These are phyloP conservation scores for Aspergillus sp. DNA, from an alignment of 2,329 filamentous ascomycete species.

Conservation along the genomic window DNA sequence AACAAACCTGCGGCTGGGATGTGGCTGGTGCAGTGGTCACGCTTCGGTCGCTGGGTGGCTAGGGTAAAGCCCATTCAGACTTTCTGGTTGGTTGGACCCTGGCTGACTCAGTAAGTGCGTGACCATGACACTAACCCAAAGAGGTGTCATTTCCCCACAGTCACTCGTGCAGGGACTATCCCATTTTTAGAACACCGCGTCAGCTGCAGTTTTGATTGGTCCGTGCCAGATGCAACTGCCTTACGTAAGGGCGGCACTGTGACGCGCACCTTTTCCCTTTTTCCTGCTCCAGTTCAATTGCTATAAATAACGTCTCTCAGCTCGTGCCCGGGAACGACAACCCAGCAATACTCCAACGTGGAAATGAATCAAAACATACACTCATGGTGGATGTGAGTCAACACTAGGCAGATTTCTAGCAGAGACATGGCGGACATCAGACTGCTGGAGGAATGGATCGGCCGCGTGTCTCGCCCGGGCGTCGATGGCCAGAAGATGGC, in stretches of 20 bases:
- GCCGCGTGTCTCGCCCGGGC: slow-evolving; percentile 8
- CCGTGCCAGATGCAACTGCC: background rate
- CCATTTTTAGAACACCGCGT: slow-evolving; percentile 4
- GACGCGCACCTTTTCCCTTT: no score
- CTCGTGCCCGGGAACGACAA: no score
- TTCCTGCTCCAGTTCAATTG: no score
- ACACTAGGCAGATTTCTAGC: background rate
- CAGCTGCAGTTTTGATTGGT: background rate
- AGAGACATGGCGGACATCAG: background rate
- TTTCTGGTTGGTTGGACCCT: background rate
- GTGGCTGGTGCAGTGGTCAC: background rate
- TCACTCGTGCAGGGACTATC: background rate
- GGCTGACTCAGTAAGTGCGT: background rate
- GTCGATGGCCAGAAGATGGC: background rate
- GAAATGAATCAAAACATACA: background rate
- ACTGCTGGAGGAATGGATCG: background rate
- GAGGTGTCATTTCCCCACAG: background rate
- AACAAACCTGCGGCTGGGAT: background rate
- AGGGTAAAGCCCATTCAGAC: background rate
- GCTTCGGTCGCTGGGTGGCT: background rate
- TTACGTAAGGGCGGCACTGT: background rate
- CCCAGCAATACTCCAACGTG: no score
- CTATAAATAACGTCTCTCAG: no score
- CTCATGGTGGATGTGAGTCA: background rate
- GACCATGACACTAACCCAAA: background rate